Evolutionary conservation across 345 rosid species (phyloP).

Genomic region (Clarkia xantiana): DNA sequence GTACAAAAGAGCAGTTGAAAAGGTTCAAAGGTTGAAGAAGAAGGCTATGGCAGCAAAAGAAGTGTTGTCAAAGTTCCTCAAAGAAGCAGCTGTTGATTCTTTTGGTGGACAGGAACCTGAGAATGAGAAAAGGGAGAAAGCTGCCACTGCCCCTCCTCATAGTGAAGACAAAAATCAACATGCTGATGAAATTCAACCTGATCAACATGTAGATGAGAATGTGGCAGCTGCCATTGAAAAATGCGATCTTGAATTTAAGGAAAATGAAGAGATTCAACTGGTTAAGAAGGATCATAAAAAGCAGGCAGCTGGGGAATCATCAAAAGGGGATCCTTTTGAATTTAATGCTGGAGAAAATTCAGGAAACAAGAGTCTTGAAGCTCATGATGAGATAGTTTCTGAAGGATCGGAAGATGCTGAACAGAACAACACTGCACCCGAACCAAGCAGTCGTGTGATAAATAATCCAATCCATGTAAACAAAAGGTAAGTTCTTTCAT

Average conservation of each 20-base stretch:
- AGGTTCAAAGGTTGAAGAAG: constrained; percentile 13
- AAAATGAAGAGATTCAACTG: too few relatives aligned
- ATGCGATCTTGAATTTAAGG: too few relatives aligned
- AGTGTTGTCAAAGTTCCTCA: constrained; percentile 17
- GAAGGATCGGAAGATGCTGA: neutral
- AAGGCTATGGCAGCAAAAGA: constrained; percentile 21
- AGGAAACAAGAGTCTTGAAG: neutral
- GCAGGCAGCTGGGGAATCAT: too few relatives aligned
- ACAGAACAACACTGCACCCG: neutral
- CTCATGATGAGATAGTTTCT: too few relatives aligned
- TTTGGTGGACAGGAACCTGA: constrained; percentile 5
- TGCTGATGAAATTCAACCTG: too few relatives aligned
- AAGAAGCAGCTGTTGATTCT: neutral
- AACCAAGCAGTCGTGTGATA: neutral
- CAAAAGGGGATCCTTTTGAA: too few relatives aligned
- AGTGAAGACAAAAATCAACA: neutral
- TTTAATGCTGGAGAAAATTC: too few relatives aligned
- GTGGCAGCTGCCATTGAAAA: too few relatives aligned
- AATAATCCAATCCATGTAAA: too few relatives aligned
- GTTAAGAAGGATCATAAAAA: too few relatives aligned
- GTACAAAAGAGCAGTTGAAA: constrained; percentile 23
- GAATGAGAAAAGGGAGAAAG: neutral
- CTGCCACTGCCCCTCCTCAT: neutral
- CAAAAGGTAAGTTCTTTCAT: neutral
- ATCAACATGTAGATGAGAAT: too few relatives aligned